Conservation (phyloP, 2,329 filamentous ascomycete genomes). For the Madurella mycetomatis region DNA sequence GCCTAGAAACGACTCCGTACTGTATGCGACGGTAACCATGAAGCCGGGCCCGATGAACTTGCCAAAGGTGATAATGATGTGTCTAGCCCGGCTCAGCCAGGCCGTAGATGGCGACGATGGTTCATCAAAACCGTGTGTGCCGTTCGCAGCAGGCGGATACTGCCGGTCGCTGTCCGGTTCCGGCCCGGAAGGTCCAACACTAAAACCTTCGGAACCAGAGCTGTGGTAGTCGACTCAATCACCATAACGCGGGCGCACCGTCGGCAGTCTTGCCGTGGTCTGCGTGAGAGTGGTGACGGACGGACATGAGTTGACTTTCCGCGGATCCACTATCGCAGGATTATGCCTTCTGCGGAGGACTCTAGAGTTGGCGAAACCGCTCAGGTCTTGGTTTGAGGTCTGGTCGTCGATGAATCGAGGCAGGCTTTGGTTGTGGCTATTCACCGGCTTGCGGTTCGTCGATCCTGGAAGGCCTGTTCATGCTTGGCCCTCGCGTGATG, state of each 20-base stretch:
- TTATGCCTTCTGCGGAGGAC: background rate
- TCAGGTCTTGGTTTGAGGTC: slow-evolving; percentile 54
- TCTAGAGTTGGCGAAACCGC: slow-evolving; percentile 45
- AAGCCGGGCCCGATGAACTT: slow-evolving; percentile 65
- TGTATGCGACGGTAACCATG: slow-evolving; percentile 58
- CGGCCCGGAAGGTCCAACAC: too few relatives aligned
- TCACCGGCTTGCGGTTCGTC: slow-evolving; percentile 37
- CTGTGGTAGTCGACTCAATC: background rate
- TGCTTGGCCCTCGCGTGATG: slow-evolving; percentile 35
- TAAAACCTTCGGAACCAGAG: background rate
- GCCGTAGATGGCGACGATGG: background rate
- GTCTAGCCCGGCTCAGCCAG: slow-evolving; percentile 17
- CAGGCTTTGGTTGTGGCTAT: slow-evolving; percentile 53
- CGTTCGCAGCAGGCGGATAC: background rate
- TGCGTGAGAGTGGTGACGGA: background rate
- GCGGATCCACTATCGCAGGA: background rate
- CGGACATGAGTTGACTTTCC: background rate
- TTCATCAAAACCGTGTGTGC: background rate
- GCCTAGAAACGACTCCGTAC: slow-evolving; percentile 32
- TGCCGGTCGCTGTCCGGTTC: background rate
- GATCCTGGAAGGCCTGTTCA: slow-evolving; percentile 25
- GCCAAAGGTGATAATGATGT: slow-evolving; percentile 43
- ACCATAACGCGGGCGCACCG: background rate
- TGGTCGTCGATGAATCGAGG: slow-evolving; percentile 49
- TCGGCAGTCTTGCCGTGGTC: background rate